phyloP scores from a whole-genome alignment of 192 early-diverging fungal species.

The Linnemannia schmuckeri region DNA sequence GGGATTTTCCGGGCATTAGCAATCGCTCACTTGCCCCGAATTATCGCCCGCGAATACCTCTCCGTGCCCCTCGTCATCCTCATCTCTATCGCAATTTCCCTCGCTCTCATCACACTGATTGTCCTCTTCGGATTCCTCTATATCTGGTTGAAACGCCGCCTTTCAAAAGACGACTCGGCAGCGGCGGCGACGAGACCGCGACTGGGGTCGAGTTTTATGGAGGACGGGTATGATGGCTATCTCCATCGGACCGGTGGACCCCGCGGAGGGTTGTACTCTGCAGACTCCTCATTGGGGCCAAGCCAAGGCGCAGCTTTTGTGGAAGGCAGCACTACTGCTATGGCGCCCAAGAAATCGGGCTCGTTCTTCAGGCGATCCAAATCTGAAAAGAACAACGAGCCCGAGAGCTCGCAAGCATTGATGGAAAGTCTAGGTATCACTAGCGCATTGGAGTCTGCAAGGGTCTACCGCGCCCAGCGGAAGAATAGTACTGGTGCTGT shows the following conservation, averaged over 20 bases:
- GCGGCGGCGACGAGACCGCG: background rate
- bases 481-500: background rate
- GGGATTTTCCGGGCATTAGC: conserved; percentile 43
- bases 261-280: background rate
- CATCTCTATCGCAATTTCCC: conserved; percentile 76
- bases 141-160: conserved; percentile 35
- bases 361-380: conserved; percentile 6
- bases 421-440: conserved; percentile 22
- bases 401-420: conserved; percentile 11
- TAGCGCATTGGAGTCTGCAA: conserved; percentile 13
- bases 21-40: conserved; percentile 42
- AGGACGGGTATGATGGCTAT: conserved; percentile 19
- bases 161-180: background rate
- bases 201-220: conserved; percentile 36
- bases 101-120: conserved; percentile 73
- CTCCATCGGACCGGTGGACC: background rate
- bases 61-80: conserved; percentile 75
- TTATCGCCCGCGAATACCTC: conserved; percentile 43
- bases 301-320: background rate
- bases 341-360: background rate
- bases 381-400: background rate
- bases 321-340: background rate
- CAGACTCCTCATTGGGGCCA: background rate
- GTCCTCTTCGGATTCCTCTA: conserved; percentile 71
- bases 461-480: background rate